phyloP scores from a whole-genome alignment of 2,329 filamentous ascomycete species.

The Lithohypha guttulata region DNA sequence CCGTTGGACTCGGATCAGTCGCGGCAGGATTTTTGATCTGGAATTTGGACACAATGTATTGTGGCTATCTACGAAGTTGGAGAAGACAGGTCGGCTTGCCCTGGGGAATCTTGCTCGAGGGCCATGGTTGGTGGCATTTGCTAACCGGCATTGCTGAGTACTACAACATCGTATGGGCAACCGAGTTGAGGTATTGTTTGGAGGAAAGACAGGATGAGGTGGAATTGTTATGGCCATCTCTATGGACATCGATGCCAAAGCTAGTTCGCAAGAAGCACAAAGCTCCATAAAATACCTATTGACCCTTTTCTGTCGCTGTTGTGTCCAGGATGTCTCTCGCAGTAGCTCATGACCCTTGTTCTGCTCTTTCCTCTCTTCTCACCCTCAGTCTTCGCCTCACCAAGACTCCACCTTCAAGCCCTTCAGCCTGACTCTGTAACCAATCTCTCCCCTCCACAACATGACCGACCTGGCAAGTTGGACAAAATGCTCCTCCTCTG shows the following conservation, averaged over 20 bases:
- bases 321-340: not conserved
- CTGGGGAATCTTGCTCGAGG: constrained; percentile 66
- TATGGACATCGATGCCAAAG: constrained; percentile 31
- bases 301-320: too few species aligned
- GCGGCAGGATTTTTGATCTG: constrained; percentile 56
- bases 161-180: constrained; percentile 70
- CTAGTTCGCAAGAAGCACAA: constrained; percentile 8
- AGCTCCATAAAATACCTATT: not conserved
- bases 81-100: constrained; percentile 61
- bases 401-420: not conserved
- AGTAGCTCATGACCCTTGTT: not conserved
- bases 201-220: constrained; percentile 62
- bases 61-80: constrained; percentile 53
- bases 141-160: constrained; percentile 75
- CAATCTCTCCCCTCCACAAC: constrained; percentile 1
- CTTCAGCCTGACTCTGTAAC: constrained; percentile 3
- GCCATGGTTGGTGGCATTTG: constrained; percentile 67
- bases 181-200: constrained; percentile 70
- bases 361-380: not conserved
- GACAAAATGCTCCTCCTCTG: constrained; percentile 2
- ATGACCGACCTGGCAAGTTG: constrained; percentile 6
- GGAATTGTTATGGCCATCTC: constrained; percentile 55
- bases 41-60: constrained; percentile 71
- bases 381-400: not conserved
- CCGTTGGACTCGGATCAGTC: constrained; percentile 56